Base-by-base conservation (phyloP, 176 grass and related monocot genomes). In the Phyllostachys edulis region DNA sequence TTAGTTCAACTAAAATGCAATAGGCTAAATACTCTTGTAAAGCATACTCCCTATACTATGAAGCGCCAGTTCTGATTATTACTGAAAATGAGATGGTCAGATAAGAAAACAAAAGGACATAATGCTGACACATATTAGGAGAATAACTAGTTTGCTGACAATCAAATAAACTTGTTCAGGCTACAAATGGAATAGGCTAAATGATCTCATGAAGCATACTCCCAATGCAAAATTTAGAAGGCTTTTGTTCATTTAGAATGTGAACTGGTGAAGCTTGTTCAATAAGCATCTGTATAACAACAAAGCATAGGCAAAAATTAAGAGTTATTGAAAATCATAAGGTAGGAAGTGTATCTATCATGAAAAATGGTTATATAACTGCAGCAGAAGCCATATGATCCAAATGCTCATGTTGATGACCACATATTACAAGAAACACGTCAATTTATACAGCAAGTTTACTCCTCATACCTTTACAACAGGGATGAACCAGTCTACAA, bases 401-500 rank as follows among this genome's bases (percentile, higher is more conserved):
- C 7, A 63, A 63, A 63, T 14, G 4, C n/a, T 29, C 60, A 63
- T 63, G 60, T 63, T 29, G 57, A 63, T 13, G 24, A 24, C 23
- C 23, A n/a, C 5, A 41, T 29, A 17, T 49, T 29, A 49, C 44
- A 72, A 49, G n/a, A 49, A 46, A 71, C 11, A 70, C 1, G 9
- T 14, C 57, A 71, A 52, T 52, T 3, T 34, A 41, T 37, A 65
- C 4, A 15, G 17, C 21, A n/a, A 64, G 24, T 32, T 8, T 67
- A 63, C 17, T 66, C 7, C 5, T 62, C 37, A 42, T 83, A 95
- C 93, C 93, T 95, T 95, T 73, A 89, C 88, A 70, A 87, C 75
- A 27, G 90, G 93, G 11, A 90, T 78, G 50, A 95, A 89, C 86
- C 77, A 95, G 78, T 92, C 93, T 16, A 89, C 86, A 66, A 95